These are phyloP conservation scores for Edaphochlamys debaryana DNA, from an alignment of 139 green algal genomes.

Conservation along the genomic window DNA sequence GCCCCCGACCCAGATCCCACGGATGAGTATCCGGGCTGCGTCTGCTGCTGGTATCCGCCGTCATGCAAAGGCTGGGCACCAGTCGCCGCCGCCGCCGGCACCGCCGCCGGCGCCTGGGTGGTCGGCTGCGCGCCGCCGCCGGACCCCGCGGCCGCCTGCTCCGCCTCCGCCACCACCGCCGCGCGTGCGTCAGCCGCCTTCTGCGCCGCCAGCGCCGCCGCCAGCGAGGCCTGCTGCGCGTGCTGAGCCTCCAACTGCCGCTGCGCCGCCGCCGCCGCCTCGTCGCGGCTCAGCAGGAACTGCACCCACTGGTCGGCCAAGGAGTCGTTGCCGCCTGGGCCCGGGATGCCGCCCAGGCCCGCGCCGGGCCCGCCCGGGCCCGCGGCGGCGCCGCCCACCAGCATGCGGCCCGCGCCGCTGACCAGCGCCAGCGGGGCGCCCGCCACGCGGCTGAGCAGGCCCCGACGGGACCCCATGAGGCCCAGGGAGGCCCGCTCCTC, in stretches of 20 bases:
- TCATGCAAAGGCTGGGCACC: too few relatives aligned
- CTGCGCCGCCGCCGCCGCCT: constrained; percentile 34
- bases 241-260: not conserved
- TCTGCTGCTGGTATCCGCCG: too few relatives aligned
- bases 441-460: constrained; percentile 53
- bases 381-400: constrained; percentile 4
- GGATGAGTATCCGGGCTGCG: too few relatives aligned
- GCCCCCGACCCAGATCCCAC: too few relatives aligned
- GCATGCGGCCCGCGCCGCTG: constrained; percentile 36
- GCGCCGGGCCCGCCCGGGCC: not conserved
- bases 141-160: too few relatives aligned
- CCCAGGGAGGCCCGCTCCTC: constrained; percentile 58
- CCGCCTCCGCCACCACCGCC: too few relatives aligned
- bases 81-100: too few relatives aligned
- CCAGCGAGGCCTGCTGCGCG: too few relatives aligned
- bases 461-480: constrained; percentile 16
- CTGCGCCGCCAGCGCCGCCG: too few relatives aligned
- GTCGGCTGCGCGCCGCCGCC: too few relatives aligned
- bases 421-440: constrained; percentile 50
- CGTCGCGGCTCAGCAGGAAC: constrained; percentile 69
- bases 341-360: not conserved
- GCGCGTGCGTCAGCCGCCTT: too few relatives aligned
- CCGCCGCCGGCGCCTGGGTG: too few relatives aligned
- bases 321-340: constrained; percentile 29
- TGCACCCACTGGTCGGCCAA: constrained; percentile 68